Base-by-base conservation (phyloP, 495 filamentous ascomycete genomes). In the Lentithecium fluviatile region DNA sequence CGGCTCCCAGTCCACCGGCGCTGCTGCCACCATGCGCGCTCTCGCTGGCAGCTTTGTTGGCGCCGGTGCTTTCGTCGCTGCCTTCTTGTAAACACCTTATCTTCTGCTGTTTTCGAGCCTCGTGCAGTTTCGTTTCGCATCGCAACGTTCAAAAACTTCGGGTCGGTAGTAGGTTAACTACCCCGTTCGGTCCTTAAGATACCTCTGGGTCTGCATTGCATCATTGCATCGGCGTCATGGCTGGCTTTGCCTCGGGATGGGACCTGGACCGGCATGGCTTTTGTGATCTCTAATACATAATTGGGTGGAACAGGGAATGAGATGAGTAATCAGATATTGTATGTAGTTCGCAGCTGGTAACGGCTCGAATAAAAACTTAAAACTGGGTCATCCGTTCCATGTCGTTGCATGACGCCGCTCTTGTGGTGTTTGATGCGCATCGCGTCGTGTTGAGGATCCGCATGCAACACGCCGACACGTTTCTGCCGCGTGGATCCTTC, bases 21-120 rank as follows among this genome's bases (percentile, higher is more conserved):
- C 62, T 43, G 66, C 62, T 2, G 55, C 66, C 8, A 56, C 61
- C 10, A 58, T 64, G 52, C 26, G 42, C 21, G 66, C 57, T 26
- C 42, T 59, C 37, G 53, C 52, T 19, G 62, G 62, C 21, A 20
- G 19, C 7, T 8, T 69, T 15, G 62, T 60, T 37, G 66, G 66
- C 56, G 40, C 54, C 8, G 66, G 62, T 55, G 66, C 62, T 7
- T 59, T 69, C 38, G 45, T 60, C 15, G 62, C 62, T 52, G 51
- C 51, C 1, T 65, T 69, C 62, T 62, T 69, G 58, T 69, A 66
- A 42, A 48, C 55, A 51, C 20, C 25, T 55, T 20, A n/a, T 13
- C 5, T 13, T 47, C 20, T 23, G 6, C 24, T 37, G 34, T 49
- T 15, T 45, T 45, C 15, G 10, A 32, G 29, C 29, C 4, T 3